Evolutionary conservation across 2,329 filamentous ascomycete species (phyloP).

Genomic region (Trichothecium roseum): DNA sequence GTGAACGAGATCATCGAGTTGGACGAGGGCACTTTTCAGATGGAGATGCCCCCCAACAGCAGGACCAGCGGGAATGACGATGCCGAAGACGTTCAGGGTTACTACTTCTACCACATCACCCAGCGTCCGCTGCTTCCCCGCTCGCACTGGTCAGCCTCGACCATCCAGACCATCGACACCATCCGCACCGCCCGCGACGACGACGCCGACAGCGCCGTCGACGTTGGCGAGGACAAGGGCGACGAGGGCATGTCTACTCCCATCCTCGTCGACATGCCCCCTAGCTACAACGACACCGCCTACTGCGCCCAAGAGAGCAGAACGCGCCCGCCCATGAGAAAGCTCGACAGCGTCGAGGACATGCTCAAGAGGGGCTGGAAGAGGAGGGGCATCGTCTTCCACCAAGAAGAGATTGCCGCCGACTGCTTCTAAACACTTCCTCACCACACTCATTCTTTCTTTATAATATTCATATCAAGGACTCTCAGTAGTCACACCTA

Average conservation of each 20-base stretch:
- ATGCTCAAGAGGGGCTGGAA: constrained; percentile 31
- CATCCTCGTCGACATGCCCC: constrained; percentile 12
- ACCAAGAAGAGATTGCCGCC: constrained; percentile 19
- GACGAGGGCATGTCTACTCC: constrained; percentile 5
- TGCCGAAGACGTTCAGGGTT: constrained; percentile 18
- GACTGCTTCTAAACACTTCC: not conserved
- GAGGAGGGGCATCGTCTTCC: constrained; percentile 32
- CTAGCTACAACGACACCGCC: constrained; percentile 23
- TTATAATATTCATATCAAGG: not conserved
- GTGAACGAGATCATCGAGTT: constrained; percentile 12
- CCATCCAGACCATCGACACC: constrained; percentile 20
- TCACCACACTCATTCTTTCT: not conserved
- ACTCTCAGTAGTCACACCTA: not conserved
- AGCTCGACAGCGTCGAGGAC: constrained; percentile 27
- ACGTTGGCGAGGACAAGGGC: constrained; percentile 4
- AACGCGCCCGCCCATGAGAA: constrained; percentile 25
- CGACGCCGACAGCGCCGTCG: constrained; percentile 9
- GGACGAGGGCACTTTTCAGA: constrained; percentile 5
- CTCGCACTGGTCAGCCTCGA: constrained; percentile 33
- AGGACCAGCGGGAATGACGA: constrained; percentile 13
- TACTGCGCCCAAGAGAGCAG: constrained; percentile 4
- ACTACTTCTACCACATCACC: constrained; percentile 20
- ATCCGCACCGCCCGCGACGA: constrained; percentile 8
- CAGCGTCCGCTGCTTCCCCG: constrained; percentile 19
- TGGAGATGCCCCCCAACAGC: constrained; percentile 18